Conservation (phyloP, 495 filamentous ascomycete genomes). For the Lasiosphaeris hirsuta region DNA sequence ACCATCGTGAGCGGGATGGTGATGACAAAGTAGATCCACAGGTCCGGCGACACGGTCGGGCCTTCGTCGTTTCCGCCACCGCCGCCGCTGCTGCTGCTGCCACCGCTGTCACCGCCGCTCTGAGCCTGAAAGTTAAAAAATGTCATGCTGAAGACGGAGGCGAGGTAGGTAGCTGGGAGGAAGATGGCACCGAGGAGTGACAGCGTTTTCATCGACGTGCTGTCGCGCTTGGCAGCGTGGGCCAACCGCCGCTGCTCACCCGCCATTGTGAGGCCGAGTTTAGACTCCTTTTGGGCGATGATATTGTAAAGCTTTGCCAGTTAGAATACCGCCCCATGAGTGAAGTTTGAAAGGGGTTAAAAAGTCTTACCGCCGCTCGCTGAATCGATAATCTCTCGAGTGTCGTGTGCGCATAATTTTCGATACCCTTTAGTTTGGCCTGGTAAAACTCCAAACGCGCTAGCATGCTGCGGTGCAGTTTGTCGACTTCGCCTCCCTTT, state of each 20-base stretch:
- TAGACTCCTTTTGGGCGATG: conserved; percentile 56
- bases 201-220: conserved; percentile 54
- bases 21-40: conserved; percentile 56
- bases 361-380: conserved; percentile 47
- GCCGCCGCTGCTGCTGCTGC: not conserved
- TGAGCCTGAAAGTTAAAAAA: conserved; percentile 52
- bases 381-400: conserved; percentile 52
- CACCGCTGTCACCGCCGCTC: conserved; percentile 6
- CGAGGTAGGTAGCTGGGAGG: conserved; percentile 52
- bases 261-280: conserved; percentile 55
- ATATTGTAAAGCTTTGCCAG: conserved; percentile 49
- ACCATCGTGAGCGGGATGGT: conserved; percentile 47
- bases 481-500: conserved; percentile 24
- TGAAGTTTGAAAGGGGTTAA: not conserved
- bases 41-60: conserved; percentile 34
- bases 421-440: conserved; percentile 53
- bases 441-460: conserved; percentile 52
- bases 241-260: conserved; percentile 54
- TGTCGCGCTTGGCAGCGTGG: conserved; percentile 54
- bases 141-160: conserved; percentile 54
- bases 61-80: conserved; percentile 6
- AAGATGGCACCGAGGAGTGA: conserved; percentile 55
- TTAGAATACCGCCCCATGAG: not conserved
- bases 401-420: conserved; percentile 54
- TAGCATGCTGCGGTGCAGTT: conserved; percentile 43